Conservation (phyloP, 129 eudicot genomes). For the Logfia minima region DNA sequence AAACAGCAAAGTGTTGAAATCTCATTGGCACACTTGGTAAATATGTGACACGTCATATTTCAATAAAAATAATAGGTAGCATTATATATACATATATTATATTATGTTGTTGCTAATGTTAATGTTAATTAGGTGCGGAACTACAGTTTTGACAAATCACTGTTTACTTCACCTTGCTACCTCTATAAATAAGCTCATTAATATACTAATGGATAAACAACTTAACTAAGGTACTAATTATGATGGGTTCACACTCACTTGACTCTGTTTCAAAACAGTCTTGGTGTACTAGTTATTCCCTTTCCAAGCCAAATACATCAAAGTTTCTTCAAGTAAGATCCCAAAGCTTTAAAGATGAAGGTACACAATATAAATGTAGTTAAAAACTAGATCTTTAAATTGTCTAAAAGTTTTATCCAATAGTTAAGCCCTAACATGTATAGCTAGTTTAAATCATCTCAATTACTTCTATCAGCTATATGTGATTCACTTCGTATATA, state of each 20-base stretch:
- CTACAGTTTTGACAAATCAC: constrained; percentile 1
- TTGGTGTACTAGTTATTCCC: constrained; percentile 19
- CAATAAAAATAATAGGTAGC: constrained; percentile 19
- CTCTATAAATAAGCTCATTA: constrained; percentile 28
- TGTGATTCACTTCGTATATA: neutral
- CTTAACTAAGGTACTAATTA: constrained; percentile 4
- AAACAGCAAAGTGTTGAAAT: constrained; percentile 23
- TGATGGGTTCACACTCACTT: constrained; percentile 18
- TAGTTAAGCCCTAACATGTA: neutral
- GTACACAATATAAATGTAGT: constrained; percentile 12
- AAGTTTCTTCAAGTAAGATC: constrained; percentile 39
- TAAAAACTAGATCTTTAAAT: neutral
- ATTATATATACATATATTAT: constrained; percentile 6
- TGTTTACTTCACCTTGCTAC: constrained; percentile 3
- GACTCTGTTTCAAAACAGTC: constrained; percentile 13
- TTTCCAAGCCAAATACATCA: constrained; percentile 31
- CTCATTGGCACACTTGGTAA: constrained; percentile 30
- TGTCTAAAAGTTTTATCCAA: neutral
- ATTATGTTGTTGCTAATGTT: neutral
- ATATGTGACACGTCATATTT: constrained; percentile 26
- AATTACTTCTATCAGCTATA: neutral
- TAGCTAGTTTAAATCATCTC: neutral
- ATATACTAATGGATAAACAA: constrained; percentile 5
- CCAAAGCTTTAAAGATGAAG: constrained; percentile 43
- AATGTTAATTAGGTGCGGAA: constrained; percentile 16